phyloP scores from a whole-genome alignment of 768 basidiomycete genomes.

The Cubamyces lactineus region DNA sequence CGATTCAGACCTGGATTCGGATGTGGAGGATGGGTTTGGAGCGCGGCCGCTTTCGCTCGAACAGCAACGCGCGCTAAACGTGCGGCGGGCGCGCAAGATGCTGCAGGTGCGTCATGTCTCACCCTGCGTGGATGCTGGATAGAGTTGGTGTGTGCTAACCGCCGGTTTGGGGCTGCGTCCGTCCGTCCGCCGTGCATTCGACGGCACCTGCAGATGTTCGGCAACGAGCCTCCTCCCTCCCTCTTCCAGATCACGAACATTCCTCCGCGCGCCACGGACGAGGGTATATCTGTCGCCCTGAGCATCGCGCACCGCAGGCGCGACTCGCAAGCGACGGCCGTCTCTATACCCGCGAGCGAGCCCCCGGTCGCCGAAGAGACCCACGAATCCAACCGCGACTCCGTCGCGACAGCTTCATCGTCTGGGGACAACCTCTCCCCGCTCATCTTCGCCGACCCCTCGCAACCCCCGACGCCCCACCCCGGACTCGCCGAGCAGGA shows the following conservation, averaged over 20 bases:
- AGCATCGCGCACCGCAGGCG: conserved; percentile 19
- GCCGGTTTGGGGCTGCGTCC: conserved; percentile 1
- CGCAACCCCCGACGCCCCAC: not conserved
- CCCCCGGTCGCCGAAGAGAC: conserved; percentile 7
- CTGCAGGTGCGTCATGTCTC: conserved; percentile 43
- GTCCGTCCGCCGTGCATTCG: not conserved
- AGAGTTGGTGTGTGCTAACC: conserved; percentile 10
- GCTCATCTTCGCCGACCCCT: conserved; percentile 17
- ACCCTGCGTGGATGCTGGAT: not conserved
- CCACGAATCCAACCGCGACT: conserved; percentile 11
- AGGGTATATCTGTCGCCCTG: conserved; percentile 18
- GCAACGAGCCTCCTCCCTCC: conserved; percentile 49
- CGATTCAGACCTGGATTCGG: conserved; percentile 6
- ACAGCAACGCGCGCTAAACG: conserved; percentile 43
- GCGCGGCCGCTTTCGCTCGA: conserved; percentile 28
- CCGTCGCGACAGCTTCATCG: conserved; percentile 4
- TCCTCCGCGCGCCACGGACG: conserved; percentile 28
- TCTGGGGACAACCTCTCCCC: conserved; percentile 23
- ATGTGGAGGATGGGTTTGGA: conserved; percentile 8
- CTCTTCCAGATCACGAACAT: conserved; percentile 42
- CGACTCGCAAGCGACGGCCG: conserved; percentile 30
- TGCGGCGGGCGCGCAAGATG: conserved; percentile 55
- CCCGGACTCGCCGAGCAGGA: not conserved
- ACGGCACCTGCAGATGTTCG: conserved; percentile 45
- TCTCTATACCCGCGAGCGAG: conserved; percentile 29